These are phyloP conservation scores for Solanum megistacrolobum DNA, from an alignment of 257 asterid species.

Conservation along the genomic window DNA sequence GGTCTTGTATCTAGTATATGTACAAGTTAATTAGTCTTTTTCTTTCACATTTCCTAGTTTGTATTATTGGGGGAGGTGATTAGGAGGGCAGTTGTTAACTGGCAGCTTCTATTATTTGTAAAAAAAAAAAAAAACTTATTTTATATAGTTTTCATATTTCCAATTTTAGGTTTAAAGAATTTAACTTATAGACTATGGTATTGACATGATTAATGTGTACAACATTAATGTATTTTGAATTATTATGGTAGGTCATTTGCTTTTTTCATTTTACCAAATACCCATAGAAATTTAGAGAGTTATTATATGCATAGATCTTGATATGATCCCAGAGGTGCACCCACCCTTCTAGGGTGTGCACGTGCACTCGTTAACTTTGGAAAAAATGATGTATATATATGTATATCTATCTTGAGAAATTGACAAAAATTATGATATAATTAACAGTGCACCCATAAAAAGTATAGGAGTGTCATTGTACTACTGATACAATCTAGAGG, in stretches of 20 bases:
- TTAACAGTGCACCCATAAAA: too few species aligned
- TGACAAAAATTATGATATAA: too few species aligned
- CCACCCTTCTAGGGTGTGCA: too few species aligned
- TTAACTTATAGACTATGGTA: background rate
- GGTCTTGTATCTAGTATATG: too few species aligned
- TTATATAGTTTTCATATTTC: background rate
- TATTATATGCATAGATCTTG: background rate
- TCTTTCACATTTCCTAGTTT: background rate
- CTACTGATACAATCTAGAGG: too few species aligned
- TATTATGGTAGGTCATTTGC: background rate
- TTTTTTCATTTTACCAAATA: background rate
- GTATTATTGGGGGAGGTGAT: background rate
- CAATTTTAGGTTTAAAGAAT: background rate
- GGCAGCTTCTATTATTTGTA: background rate
- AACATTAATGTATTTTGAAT: background rate
- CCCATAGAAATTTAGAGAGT: background rate
- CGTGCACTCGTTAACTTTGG: fast-evolving
- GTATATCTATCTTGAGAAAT: too few species aligned
- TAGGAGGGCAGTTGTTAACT: background rate
- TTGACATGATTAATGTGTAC: background rate
- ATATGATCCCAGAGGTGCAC: background rate
- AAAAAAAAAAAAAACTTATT: too few species aligned
- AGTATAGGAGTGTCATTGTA: too few species aligned
- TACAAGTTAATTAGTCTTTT: background rate
- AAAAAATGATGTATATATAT: too few species aligned